Evolutionary conservation across 768 basidiomycete species (phyloP).

Genomic region (Amanita muscaria): DNA sequence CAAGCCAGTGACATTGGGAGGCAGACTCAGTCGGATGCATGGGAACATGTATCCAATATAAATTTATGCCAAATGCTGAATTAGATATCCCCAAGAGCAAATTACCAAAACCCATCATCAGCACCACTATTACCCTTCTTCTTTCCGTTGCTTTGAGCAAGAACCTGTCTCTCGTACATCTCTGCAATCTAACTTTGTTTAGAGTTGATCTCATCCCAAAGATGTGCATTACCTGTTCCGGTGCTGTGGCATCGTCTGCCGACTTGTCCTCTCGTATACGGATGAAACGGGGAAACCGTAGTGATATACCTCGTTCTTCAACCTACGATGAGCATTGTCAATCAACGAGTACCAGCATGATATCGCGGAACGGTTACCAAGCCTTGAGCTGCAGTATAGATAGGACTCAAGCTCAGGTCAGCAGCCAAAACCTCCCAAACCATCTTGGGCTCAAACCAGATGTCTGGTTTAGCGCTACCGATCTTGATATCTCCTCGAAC

Average conservation of each 20-base stretch:
- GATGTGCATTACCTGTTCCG: conserved; percentile 64
- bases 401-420: conserved; percentile 91
- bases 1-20: conserved; percentile 17
- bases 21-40: conserved; percentile 9
- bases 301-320: conserved; percentile 86
- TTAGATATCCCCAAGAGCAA: conserved; percentile 15
- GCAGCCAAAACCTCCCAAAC: conserved; percentile 99
- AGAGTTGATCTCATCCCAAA: not conserved
- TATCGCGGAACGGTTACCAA: conserved; percentile 41
- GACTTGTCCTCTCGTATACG: conserved; percentile 88
- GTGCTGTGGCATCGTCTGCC: conserved; percentile 85
- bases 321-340: conserved; percentile 34
- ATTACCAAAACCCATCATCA: conserved; percentile 77
- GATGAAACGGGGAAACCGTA: conserved; percentile 94
- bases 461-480: conserved; percentile 91
- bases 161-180: conserved; percentile 85
- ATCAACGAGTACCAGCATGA: not conserved
- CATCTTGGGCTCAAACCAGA: conserved; percentile 96
- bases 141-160: conserved; percentile 65
- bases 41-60: conserved; percentile 13
- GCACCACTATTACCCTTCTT: conserved; percentile 64
- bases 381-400: conserved; percentile 93
- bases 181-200: conserved; percentile 62
- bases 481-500: conserved; percentile 77
- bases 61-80: conserved; percentile 19